Evolutionary conservation across 2,329 filamentous ascomycete genomes (phyloP).

Genomic region (Blastomyces emzantsi): DNA sequence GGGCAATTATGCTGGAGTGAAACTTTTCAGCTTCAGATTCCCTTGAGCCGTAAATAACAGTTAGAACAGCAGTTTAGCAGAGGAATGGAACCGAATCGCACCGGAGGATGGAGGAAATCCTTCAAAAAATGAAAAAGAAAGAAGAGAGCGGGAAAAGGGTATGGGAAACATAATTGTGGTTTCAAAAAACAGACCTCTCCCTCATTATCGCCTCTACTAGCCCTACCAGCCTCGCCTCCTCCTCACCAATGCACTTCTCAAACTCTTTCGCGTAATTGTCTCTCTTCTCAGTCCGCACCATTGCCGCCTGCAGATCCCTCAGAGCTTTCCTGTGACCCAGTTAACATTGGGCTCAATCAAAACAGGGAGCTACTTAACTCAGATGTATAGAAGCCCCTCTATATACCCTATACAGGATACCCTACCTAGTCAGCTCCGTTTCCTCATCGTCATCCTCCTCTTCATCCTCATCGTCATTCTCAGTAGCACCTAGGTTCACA

Average conservation of each 20-base stretch:
- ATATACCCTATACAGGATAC: not conserved
- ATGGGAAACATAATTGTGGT: not conserved
- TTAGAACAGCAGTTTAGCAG: not conserved
- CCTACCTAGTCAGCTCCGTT: constrained; percentile 14
- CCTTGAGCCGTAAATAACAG: constrained; percentile 1
- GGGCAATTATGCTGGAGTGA: constrained; percentile 10
- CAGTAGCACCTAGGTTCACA: not conserved
- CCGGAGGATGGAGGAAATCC: not conserved
- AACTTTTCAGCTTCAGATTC: constrained; percentile 14
- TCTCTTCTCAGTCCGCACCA: constrained; percentile 15
- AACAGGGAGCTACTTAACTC: not conserved
- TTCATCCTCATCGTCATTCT: constrained; percentile 6
- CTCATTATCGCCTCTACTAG: constrained; percentile 12
- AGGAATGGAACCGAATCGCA: not conserved
- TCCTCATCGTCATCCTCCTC: constrained; percentile 9
- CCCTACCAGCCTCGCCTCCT: constrained; percentile 15
- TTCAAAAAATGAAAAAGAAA: not conserved
- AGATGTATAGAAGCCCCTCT: no score
- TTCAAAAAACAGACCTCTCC: constrained; percentile 12
- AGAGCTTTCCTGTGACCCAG: constrained; percentile 12
- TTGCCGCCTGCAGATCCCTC: constrained; percentile 14
- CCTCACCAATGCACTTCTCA: constrained; percentile 14
- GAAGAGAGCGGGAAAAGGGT: not conserved
- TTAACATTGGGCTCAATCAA: not conserved
- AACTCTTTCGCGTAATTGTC: constrained; percentile 16